Percentiles rank a stretch among this genome's conserved stretches.
Evolutionary conservation across 345 rosid genomes (phyloP).

Genomic region (Populus alba): DNA sequence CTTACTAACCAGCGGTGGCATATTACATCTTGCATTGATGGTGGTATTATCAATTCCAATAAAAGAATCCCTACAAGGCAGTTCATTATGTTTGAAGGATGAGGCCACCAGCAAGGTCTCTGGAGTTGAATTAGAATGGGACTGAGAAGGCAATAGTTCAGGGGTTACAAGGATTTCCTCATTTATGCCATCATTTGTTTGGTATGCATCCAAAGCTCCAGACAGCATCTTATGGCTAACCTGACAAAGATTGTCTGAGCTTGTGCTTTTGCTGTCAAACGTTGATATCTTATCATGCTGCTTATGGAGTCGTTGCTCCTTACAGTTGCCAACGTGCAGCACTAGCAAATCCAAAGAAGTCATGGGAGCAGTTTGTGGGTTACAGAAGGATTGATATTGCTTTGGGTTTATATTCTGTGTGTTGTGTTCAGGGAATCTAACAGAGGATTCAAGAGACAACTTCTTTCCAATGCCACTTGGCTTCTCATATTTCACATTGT

Average conservation of each 20-base stretch:
- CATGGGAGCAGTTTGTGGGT: neutral
- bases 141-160: too few species aligned
- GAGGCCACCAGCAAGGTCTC: neutral
- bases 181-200: constrained; percentile 8
- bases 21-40: constrained; percentile 17
- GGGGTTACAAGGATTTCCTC: constrained; percentile 3
- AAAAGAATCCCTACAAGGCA: constrained; percentile 15
- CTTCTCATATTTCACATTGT: constrained; percentile 12
- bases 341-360: constrained; percentile 8
- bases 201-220: constrained; percentile 5
- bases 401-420: constrained; percentile 20
- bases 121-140: too few species aligned
- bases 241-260: constrained; percentile 1
- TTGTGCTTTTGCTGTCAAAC: constrained; percentile 5
- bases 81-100: neutral
- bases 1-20: constrained; percentile 21
- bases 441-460: constrained; percentile 35
- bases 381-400: constrained; percentile 5
- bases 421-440: constrained; percentile 23
- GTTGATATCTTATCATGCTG: constrained; percentile 3
- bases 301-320: constrained; percentile 1
- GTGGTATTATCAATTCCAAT: constrained; percentile 7
- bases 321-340: neutral
- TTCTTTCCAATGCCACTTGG: constrained; percentile 27
- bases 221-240: neutral